Conservation (phyloP, 2,329 filamentous ascomycete genomes). For the Venturia oleaginea region DNA sequence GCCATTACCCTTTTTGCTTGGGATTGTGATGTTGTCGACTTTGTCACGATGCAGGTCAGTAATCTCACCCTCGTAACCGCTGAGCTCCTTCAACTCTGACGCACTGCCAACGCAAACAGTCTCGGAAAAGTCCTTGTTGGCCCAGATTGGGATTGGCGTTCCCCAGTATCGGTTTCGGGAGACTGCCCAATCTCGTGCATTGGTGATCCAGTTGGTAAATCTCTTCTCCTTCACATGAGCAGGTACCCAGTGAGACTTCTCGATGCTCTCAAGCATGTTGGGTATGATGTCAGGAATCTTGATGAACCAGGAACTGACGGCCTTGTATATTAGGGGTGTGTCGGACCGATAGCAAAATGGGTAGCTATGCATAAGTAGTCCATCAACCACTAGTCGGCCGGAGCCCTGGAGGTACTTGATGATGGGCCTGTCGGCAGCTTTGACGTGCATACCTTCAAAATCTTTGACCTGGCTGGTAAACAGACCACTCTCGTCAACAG, state of each 20-base stretch:
- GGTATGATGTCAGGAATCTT: slow-evolving; percentile 76
- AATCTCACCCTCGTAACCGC: slow-evolving; percentile 75
- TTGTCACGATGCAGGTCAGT: slow-evolving; percentile 86
- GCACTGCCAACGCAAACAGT: slow-evolving; percentile 78
- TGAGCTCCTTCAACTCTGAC: slow-evolving; percentile 73
- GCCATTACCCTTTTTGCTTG: slow-evolving; percentile 79
- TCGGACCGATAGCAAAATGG: slow-evolving; percentile 94
- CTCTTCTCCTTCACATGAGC: slow-evolving; percentile 83
- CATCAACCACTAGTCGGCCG: slow-evolving; percentile 72
- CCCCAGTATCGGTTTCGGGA: slow-evolving; percentile 94
- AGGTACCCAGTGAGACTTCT: slow-evolving; percentile 86
- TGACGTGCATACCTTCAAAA: slow-evolving; percentile 81
- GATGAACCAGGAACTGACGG: slow-evolving; percentile 92
- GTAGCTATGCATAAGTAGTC: slow-evolving; percentile 83
- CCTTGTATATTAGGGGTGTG: slow-evolving; percentile 84
- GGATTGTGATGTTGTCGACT: slow-evolving; percentile 89
- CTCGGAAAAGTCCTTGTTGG: slow-evolving; percentile 81
- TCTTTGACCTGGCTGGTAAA: slow-evolving; percentile 71
- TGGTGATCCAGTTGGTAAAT: slow-evolving; percentile 84
- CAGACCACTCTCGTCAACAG: slow-evolving; percentile 73
- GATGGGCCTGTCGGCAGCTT: slow-evolving; percentile 85
- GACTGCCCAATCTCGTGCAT: slow-evolving; percentile 92
- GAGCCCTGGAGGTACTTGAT: slow-evolving; percentile 76
- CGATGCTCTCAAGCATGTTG: slow-evolving; percentile 82
- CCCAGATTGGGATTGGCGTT: slow-evolving; percentile 85